These are phyloP conservation scores for Plicaturopsis crispa DNA, from an alignment of 768 basidiomycete genomes.

Conservation along the genomic window DNA sequence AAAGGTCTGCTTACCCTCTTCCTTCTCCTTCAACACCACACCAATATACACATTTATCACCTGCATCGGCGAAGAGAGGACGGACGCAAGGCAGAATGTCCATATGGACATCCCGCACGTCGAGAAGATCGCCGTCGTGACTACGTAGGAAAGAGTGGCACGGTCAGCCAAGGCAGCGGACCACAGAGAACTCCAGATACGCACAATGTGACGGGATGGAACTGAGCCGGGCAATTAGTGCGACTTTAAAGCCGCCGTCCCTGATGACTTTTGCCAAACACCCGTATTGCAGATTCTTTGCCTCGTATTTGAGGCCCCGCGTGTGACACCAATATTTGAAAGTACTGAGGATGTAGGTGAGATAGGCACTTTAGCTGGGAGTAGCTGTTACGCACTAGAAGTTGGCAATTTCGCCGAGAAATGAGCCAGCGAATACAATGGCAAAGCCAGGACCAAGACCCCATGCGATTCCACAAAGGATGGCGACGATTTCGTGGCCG, in stretches of 20 bases:
- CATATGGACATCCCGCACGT: conserved; percentile 33
- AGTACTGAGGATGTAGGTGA: conserved; percentile 10
- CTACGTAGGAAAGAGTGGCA: conserved; percentile 10
- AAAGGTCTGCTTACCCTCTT: conserved; percentile 5
- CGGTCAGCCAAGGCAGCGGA: not conserved
- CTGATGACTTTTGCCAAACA: conserved; percentile 30
- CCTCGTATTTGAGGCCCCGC: conserved; percentile 27
- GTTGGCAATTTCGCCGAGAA: conserved; percentile 31
- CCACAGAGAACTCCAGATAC: conserved; percentile 4
- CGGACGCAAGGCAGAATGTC: conserved; percentile 29
- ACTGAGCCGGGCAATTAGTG: conserved; percentile 21
- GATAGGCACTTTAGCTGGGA: not conserved
- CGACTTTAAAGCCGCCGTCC: conserved; percentile 34
- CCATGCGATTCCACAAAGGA: conserved; percentile 37
- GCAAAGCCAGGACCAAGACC: conserved; percentile 37
- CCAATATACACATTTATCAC: conserved; percentile 37
- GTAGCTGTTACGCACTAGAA: conserved; percentile 17
- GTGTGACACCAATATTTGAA: conserved; percentile 30
- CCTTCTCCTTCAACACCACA: conserved; percentile 10
- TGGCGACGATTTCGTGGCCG: conserved; percentile 37
- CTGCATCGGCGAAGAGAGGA: conserved; percentile 36
- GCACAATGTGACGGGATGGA: conserved; percentile 30
- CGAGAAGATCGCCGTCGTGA: conserved; percentile 31
- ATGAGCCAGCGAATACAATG: conserved; percentile 28
- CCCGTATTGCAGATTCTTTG: conserved; percentile 25